Base-by-base conservation (phyloP, 768 basidiomycete species). In the Pholiota microspora region DNA sequence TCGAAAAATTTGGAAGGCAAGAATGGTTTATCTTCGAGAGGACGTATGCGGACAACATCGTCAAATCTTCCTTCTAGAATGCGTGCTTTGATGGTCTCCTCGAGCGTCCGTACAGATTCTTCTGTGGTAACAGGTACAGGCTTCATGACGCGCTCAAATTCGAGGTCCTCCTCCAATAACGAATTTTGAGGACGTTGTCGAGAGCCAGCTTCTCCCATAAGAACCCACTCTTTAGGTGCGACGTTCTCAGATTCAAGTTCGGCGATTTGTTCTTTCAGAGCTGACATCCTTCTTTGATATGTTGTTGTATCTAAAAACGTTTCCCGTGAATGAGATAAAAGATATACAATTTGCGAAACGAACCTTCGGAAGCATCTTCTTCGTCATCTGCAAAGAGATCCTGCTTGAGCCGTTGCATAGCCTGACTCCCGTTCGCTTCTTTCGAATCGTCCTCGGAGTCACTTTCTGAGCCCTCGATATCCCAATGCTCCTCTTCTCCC, bases 131-230 rank as follows among this genome's bases (percentile, higher is more conserved):
- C 79, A 13, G 96, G 97, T 0, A 88, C 87, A 16, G 85, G 79
- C 70, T 94, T 96, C 74, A 86, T 83, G 21, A 87, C 83, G 25
- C 93, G 87, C 56, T 98, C 97, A 59, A 94, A 98, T 53, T 98
- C 96, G 27, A 99, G 80, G 69, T 97, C 92, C 67, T 98, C 91
- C 68, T 92, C 92, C 10, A 99, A 79, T 16, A 98, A 76, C 7
- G 91, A 89, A 69, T 99, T 94, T 67, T 92, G 85, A 3, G 97
- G 96, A 49, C 97, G 81, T 38, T 86, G 71, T 35, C 86, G 82
- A 5, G 93, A 83, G 18, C 82, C 83, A 28, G 93, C 92, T 71
- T 98, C 96, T 45, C 97, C 95, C 77, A 91, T 82, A 25, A 97
- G 78, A 5, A 86, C 86, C 97, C 97, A 99, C 56, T 92, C 86